Base-by-base conservation (phyloP, 306 rosid genomes). In the Cicer arietinum region DNA sequence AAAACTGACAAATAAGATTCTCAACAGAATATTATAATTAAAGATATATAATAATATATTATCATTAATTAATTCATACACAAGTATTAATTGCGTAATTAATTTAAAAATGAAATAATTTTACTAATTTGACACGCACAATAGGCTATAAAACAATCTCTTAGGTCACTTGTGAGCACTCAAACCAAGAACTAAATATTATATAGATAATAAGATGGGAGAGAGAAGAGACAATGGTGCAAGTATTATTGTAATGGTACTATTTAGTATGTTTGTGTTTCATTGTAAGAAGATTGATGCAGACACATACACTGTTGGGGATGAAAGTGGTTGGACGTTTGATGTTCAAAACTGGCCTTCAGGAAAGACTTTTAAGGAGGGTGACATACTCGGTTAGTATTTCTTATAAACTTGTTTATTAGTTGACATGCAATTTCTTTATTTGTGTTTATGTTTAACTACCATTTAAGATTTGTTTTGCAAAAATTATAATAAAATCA, bases 151-250 rank as follows among this genome's bases (percentile, higher is more conserved):
- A 54, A 54, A 54, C 37, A 30, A 17, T 3, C 35, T 1, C 37
- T 3, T 0, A 18, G 11, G 12, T 54, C 37, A 16, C 37, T 54
- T 54, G 6, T 8, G 37, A 54, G 2, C 61, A 54, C 60, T 8
- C 37, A 54, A 7, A 54, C 35, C 10, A 22, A 53, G 60, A 6
- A 25, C 13, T 8, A 54, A 5, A 1, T 7, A 11, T 10, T 2
- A 5, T 1, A 35, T 35, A 6, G 0, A n/a, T 7, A n/a, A 40
- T 14, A 14, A 63, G 4, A 63, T 63, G 69, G 45, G 6, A 35
- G 2, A 63, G 69, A 13, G 37, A 63, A 41, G 43, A 63, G 7
- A 25, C 65, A 77, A 75, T 78, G 77, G 83, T 80, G 85, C 87
- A 71, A 25, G 64, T 64, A 48, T 57, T 66, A 46, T 68, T 10